Conservation (phyloP, 257 asterid species). For the Nemophila menziesii region DNA sequence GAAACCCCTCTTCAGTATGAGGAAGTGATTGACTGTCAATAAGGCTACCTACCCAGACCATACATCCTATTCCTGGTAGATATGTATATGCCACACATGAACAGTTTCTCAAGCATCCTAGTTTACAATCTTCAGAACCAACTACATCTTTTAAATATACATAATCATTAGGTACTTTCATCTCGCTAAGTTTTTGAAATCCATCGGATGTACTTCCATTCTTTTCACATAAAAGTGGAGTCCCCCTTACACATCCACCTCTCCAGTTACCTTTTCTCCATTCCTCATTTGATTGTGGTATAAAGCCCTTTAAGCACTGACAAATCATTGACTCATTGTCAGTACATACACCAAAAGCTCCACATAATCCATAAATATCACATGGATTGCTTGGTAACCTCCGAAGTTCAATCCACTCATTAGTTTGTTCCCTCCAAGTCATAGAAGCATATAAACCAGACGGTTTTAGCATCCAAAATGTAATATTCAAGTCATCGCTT, state of each 20-base stretch:
- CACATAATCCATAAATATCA: slow-evolving; percentile 19
- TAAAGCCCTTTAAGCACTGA: slow-evolving; percentile 18
- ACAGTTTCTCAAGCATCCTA: slow-evolving; percentile 21
- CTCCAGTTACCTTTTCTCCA: slow-evolving; percentile 26
- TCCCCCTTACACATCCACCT: slow-evolving; percentile 18
- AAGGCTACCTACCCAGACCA: slow-evolving; percentile 20
- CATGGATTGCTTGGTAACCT: slow-evolving; percentile 6
- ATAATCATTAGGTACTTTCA: slow-evolving; percentile 27
- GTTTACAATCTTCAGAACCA: slow-evolving; percentile 6
- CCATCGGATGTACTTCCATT: slow-evolving; percentile 7
- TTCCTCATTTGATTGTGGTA: slow-evolving; percentile 9
- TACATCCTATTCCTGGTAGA: slow-evolving; percentile 19
- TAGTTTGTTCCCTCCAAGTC: not conserved
- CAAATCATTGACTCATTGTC: slow-evolving; percentile 7
- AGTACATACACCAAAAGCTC: slow-evolving; percentile 18
- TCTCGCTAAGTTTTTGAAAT: slow-evolving; percentile 12
- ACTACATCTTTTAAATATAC: slow-evolving; percentile 2
- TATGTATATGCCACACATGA: slow-evolving; percentile 28
- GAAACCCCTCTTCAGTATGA: slow-evolving; percentile 9
- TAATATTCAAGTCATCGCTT: not conserved
- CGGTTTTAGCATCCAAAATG: not conserved
- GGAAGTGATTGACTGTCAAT: slow-evolving; percentile 18
- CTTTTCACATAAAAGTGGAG: slow-evolving; percentile 13
- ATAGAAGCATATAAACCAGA: slow-evolving; percentile 5
- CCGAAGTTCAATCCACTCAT: slow-evolving; percentile 5